phyloP scores from a whole-genome alignment of 805 yeast genomes.

The Yamadazyma endophytica region DNA sequence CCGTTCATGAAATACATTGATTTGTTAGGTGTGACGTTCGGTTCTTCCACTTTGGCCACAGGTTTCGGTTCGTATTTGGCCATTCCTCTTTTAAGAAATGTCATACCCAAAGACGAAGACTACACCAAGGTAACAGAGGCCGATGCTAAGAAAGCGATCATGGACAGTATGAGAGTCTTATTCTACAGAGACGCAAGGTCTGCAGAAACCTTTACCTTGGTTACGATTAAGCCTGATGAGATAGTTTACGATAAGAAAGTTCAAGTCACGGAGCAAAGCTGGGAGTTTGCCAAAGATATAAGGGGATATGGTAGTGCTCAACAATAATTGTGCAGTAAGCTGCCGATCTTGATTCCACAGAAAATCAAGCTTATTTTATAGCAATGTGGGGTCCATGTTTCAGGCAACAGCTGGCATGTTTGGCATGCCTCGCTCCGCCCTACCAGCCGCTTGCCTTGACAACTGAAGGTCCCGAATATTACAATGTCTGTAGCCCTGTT shows the following conservation, averaged over 20 bases:
- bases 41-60: slow-evolving; percentile 86
- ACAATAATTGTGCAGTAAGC: slow-evolving; percentile 19
- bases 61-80: slow-evolving; percentile 98
- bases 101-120: slow-evolving; percentile 76
- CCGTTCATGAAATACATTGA: slow-evolving; percentile 86
- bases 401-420: no score
- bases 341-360: no score
- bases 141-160: slow-evolving; percentile 72
- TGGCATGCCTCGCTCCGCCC: no score
- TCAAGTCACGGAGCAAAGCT: slow-evolving; percentile 70
- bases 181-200: slow-evolving; percentile 97
- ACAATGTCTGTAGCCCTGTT: no score
- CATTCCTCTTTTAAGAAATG: slow-evolving; percentile 81
- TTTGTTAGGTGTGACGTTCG: slow-evolving; percentile 84
- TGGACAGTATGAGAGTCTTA: slow-evolving; percentile 88
- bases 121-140: slow-evolving; percentile 63
- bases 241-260: slow-evolving; percentile 57
- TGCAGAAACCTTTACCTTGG: slow-evolving; percentile 76
- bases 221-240: slow-evolving; percentile 50
- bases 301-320: slow-evolving; percentile 84
- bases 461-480: no score
- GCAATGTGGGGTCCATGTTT: no score
- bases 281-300: slow-evolving; percentile 88
- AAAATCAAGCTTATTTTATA: no score
- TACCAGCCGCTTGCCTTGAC: no score